Conservation (phyloP, 2,329 filamentous ascomycete genomes). For the Colletotrichum gigasporum region DNA sequence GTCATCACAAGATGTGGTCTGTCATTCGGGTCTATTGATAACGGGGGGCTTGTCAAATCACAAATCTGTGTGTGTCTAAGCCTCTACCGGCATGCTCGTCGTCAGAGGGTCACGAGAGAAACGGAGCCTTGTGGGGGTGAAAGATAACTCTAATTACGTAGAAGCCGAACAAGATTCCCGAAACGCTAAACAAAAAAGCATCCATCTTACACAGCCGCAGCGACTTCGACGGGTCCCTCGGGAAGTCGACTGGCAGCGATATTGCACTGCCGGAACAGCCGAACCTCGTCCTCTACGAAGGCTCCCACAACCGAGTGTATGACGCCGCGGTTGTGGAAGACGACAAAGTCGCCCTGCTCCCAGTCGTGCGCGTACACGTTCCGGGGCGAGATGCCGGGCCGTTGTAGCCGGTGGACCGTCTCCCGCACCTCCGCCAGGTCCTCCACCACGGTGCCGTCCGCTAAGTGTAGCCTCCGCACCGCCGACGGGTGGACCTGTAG, state of each 20-base stretch:
- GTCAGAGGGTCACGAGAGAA: too few species aligned
- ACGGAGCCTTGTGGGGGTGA: background rate
- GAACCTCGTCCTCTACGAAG: constrained; percentile 77
- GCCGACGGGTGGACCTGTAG: constrained; percentile 80
- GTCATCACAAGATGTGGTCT: background rate
- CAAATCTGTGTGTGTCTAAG: too few species aligned
- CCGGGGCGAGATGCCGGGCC: constrained; percentile 75
- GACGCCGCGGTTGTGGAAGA: constrained; percentile 82
- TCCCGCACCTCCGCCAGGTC: constrained; percentile 73
- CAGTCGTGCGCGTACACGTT: constrained; percentile 80
- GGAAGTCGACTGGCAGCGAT: constrained; percentile 72
- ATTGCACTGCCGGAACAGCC: constrained; percentile 83
- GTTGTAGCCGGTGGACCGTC: constrained; percentile 74
- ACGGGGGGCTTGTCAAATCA: too few species aligned
- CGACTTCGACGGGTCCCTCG: constrained; percentile 51
- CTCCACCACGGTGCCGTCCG: constrained; percentile 74
- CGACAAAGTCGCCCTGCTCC: constrained; percentile 78
- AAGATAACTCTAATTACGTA: background rate
- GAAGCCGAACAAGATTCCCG: background rate
- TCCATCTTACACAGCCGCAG: constrained; percentile 7
- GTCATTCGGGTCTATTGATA: too few species aligned
- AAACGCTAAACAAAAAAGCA: background rate
- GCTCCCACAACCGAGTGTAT: constrained; percentile 80
- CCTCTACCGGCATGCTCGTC: too few species aligned
- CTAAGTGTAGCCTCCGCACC: constrained; percentile 73